Conservation (phyloP, 23 red algal genomes). For the Gracilariopsis chorda region DNA sequence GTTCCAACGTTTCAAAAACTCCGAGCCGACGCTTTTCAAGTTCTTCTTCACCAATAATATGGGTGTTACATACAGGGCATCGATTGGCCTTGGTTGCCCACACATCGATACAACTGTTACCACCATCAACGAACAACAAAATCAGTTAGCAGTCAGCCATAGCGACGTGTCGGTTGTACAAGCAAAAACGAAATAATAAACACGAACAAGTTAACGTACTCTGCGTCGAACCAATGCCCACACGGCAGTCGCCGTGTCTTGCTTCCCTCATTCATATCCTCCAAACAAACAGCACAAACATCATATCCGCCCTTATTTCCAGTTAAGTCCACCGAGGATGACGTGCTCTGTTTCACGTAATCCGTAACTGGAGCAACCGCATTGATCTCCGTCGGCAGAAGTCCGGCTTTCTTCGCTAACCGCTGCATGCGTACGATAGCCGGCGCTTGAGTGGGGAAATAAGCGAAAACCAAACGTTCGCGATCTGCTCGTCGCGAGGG, state of each 20-base stretch:
- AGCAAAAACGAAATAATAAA: not conserved
- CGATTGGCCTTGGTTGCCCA: conserved; percentile 74
- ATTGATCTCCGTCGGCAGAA: not conserved
- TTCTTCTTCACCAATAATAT: conserved; percentile 13
- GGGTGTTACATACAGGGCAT: conserved; percentile 77
- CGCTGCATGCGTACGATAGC: conserved; percentile 48
- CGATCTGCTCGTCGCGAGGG: not conserved
- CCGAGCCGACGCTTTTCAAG: conserved; percentile 7
- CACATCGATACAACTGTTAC: conserved; percentile 55
- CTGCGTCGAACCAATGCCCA: conserved; percentile 69
- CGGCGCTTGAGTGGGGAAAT: conserved; percentile 10
- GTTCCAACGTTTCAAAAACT: not conserved
- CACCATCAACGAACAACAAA: not conserved
- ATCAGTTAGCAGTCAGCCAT: not conserved
- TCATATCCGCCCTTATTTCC: conserved; percentile 4
- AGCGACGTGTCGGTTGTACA: not conserved
- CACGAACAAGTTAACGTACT: conserved; percentile 23
- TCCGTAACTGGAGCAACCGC: not conserved
- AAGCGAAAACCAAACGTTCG: conserved; percentile 18
- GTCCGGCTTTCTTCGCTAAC: conserved; percentile 19
- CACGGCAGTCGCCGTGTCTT: conserved; percentile 58
- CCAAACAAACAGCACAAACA: conserved; percentile 75
- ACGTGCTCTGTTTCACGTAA: not conserved
- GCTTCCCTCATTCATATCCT: conserved; percentile 33
- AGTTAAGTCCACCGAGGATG: not conserved